A percentile compares a stretch with the other conserved stretches of the same genome.
These are phyloP conservation scores for Pythium sp. DNA, from an alignment of 352 stramenopile genomes.

Conservation along the genomic window DNA sequence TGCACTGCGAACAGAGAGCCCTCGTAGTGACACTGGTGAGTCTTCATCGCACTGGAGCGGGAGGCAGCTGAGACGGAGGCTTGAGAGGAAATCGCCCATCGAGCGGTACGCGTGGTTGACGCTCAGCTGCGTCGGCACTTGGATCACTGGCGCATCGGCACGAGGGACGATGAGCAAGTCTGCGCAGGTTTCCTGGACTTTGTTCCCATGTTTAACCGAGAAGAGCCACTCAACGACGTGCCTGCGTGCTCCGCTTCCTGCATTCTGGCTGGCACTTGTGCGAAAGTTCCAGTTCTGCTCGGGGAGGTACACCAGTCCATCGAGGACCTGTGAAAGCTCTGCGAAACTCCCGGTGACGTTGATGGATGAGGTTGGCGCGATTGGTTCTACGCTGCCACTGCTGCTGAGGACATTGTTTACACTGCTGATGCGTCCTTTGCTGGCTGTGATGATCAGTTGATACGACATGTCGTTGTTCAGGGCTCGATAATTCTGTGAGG, in stretches of 20 bases:
- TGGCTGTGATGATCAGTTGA: slow-evolving; percentile 23
- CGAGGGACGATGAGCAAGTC: slow-evolving; percentile 31
- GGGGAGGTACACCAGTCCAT: slow-evolving; percentile 32
- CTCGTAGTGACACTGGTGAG: slow-evolving; percentile 23
- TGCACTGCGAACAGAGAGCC: slow-evolving; percentile 35
- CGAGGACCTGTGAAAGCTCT: slow-evolving; percentile 22
- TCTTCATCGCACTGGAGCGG: slow-evolving; percentile 49
- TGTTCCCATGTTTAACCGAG: slow-evolving; percentile 22
- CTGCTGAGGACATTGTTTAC: neutral
- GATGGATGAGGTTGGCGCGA: slow-evolving; percentile 2
- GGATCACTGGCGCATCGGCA: slow-evolving; percentile 44
- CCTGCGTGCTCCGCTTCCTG: neutral
- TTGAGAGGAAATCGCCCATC: slow-evolving; percentile 42
- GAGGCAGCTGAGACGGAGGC: slow-evolving; percentile 36
- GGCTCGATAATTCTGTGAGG: neutral
- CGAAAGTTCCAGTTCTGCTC: slow-evolving; percentile 55
- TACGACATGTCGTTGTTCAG: slow-evolving; percentile 11
- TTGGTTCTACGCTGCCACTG: neutral
- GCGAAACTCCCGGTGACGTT: slow-evolving; percentile 14
- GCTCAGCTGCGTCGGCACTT: slow-evolving; percentile 21
- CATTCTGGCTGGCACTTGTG: neutral
- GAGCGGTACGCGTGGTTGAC: slow-evolving; percentile 27
- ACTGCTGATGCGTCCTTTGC: slow-evolving; percentile 17
- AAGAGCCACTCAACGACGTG: slow-evolving; percentile 53
- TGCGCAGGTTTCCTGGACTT: slow-evolving; percentile 27